Evolutionary conservation across 495 filamentous ascomycete genomes (phyloP), one percentile per base, ranked within the genome.

Genomic region (Parmelia sp.): DNA sequence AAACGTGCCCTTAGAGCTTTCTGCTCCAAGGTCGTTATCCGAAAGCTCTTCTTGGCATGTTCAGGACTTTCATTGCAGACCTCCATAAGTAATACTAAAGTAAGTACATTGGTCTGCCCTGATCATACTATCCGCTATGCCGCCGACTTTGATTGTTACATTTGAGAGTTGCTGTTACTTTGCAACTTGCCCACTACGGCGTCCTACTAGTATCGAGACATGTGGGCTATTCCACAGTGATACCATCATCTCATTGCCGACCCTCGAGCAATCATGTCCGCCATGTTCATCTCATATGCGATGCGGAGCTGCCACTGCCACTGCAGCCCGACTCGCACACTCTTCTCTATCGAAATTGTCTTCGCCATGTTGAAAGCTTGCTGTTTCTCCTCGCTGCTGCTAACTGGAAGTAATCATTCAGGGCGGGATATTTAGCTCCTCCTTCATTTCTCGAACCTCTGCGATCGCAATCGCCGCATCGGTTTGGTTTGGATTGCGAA

Each of bases 401-500:
- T 4, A 29, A 4, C 19, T 19, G 49, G 14, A 21, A 53, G 3
- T 0, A 31, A 1, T 29, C 1, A 1, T 55, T 55, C 51, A 33
- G 29, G 29, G 51, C 12, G 27, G 51, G 23, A 67, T 56, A 36
- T 36, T 40, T 51, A 90, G 74, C 71, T 90, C 85, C 55, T 73
- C 72, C 66, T 77, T 78, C 71, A 78, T 80, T 47, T 71, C 72
- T 47, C 72, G 64, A 23, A 94, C 80, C 69, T 87, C 85, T 65
- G 90, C 84, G 64, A 96, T 77, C 8, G 81, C 90, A 27, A 78
- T 82, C 10, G 79, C 72, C 23, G 85, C 79, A 60, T 89, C 85
- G 9, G 77, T 79, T 10, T 74, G 75, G 4, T 82, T 83, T 4
- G 92, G 90, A 71, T 97, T 84, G 37, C 88, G 78, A 35, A 97